Evolutionary conservation across 2,329 filamentous ascomycete species (phyloP).

Genomic region (Moelleriella libera): DNA sequence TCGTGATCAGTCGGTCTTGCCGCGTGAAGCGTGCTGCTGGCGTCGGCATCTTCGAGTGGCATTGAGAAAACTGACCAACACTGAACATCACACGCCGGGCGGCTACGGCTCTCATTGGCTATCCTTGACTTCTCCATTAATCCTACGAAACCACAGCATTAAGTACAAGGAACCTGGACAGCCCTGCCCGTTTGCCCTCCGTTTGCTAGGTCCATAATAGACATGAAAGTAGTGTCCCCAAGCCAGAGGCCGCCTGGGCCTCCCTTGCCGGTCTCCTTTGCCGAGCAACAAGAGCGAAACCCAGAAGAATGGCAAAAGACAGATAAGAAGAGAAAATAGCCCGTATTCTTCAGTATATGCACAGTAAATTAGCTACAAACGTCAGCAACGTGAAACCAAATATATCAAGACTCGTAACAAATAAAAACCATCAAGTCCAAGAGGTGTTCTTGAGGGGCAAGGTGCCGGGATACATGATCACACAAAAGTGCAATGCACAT

Average conservation of each 20-base stretch:
- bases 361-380: conserved; percentile 14
- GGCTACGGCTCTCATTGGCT: neutral
- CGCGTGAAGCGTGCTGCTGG: no score
- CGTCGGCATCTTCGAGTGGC: no score
- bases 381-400: no score
- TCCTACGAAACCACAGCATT: neutral
- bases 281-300: conserved; percentile 5
- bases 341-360: conserved; percentile 13
- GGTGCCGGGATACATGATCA: no score
- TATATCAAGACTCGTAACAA: neutral
- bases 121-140: neutral
- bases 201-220: neutral
- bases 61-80: neutral
- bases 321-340: conserved; percentile 8
- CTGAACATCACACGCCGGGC: neutral
- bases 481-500: no score
- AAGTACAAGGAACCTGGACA: conserved; percentile 3
- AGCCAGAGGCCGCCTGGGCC: conserved; percentile 19
- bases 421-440: no score
- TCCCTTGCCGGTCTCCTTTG: neutral
- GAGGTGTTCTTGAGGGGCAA: no score
- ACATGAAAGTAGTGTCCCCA: neutral
- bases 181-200: conserved; percentile 2
- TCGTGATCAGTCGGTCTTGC: no score
- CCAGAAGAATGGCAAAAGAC: conserved; percentile 7